Percentiles rank a stretch among this genome's conserved stretches.
These are phyloP conservation scores for Spathaspora girioi DNA, from an alignment of 805 yeast genomes.

Conservation along the genomic window DNA sequence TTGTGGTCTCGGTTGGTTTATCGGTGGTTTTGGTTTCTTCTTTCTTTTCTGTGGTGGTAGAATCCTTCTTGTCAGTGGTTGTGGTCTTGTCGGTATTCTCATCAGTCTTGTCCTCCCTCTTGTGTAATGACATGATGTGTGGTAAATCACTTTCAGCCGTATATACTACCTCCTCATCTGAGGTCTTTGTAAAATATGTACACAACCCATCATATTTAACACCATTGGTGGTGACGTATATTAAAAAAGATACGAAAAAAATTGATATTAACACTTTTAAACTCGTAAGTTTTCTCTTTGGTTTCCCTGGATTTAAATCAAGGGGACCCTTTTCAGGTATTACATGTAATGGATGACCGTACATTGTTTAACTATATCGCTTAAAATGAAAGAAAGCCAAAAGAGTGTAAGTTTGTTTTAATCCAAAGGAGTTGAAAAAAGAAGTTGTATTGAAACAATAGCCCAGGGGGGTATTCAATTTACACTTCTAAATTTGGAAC, in stretches of 20 bases:
- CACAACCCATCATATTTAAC: not conserved
- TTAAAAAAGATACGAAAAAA: not conserved
- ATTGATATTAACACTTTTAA: not conserved
- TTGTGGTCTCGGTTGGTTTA: not conserved
- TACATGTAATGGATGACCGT: slow-evolving; percentile 1
- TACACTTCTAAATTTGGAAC: slow-evolving; percentile 3
- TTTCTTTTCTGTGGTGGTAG: not conserved
- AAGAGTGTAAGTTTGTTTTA: not conserved
- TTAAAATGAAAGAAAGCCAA: not conserved
- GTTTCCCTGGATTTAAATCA: not conserved
- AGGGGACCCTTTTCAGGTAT: slow-evolving; percentile 2
- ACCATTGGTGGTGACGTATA: not conserved
- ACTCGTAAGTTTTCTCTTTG: not conserved
- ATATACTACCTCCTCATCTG: not conserved
- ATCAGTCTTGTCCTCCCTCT: not conserved
- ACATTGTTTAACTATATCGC: not conserved
- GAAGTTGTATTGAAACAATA: not conserved
- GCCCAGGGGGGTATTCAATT: not conserved
- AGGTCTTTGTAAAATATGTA: not conserved
- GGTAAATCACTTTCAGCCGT: not conserved
- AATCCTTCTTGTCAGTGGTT: not conserved
- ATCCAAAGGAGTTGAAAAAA: not conserved
- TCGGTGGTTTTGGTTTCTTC: not conserved
- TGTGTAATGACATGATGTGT: not conserved
- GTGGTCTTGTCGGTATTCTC: not conserved